Percentiles rank a stretch among this genome's conserved stretches.
Evolutionary conservation across 2,329 filamentous ascomycete species (phyloP).

Genomic region (Periconia digitata): DNA sequence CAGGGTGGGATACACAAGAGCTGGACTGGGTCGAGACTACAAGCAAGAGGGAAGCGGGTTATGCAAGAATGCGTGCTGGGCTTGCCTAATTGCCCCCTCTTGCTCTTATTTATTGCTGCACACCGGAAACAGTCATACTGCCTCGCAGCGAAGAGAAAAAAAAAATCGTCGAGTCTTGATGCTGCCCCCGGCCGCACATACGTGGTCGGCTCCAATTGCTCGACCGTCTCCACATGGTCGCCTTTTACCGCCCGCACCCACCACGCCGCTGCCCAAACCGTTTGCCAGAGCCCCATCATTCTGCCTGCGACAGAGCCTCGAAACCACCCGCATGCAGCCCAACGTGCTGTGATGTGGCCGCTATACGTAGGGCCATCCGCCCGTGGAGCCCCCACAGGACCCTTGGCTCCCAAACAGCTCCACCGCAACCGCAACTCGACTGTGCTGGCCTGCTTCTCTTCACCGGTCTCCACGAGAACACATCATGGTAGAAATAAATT

Average conservation of each 20-base stretch:
- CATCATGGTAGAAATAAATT: conserved; percentile 4
- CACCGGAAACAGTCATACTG: conserved; percentile 17
- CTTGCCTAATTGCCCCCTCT: conserved; percentile 3
- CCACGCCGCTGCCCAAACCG: conserved; percentile 14
- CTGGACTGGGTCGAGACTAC: background rate
- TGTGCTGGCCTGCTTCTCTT: conserved; percentile 11
- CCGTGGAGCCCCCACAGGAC: no score
- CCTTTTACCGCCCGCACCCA: conserved; percentile 8
- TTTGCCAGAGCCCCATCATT: conserved; percentile 3
- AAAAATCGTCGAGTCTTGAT: no score
- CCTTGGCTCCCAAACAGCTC: conserved; percentile 10
- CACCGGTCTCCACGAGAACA: conserved; percentile 20
- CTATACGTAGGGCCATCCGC: conserved; percentile 8
- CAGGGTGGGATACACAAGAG: background rate
- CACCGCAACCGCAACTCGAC: no score
- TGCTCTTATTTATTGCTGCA: conserved; percentile 21
- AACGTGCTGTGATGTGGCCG: conserved; percentile 12
- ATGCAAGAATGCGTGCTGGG: conserved; percentile 10
- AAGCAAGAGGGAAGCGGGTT: conserved; percentile 1
- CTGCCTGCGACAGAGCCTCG: conserved; percentile 15
- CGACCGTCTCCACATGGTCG: conserved; percentile 10
- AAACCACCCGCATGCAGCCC: conserved; percentile 19
- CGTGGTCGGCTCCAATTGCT: conserved; percentile 15
- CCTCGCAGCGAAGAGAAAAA: no score
- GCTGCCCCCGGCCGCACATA: background rate